Evolutionary conservation across 495 filamentous ascomycete species (phyloP), one percentile per base, ranked within the genome.

Genomic region (Annulohypoxylon maeteangense): DNA sequence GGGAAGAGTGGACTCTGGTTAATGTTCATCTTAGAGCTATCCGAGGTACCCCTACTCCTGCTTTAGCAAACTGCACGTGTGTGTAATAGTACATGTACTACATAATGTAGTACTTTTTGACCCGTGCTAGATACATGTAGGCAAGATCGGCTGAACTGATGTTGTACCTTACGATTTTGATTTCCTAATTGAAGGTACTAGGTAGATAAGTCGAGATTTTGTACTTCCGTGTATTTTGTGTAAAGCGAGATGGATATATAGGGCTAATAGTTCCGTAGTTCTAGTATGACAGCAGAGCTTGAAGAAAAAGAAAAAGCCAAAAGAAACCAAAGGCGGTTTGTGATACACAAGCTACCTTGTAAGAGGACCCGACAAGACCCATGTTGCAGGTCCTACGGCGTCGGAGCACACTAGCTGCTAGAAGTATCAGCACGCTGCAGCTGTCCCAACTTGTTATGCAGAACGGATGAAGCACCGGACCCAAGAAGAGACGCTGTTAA

Each of bases 381-480:
- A 32, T 67, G 36, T 55, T 68, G 40, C 50, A 68, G 65, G 36
- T 40, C 29, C 45, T 59, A 55, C 64, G 59, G 47, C 31, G 27
- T 64, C 58, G 53, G 54, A 64, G 53, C 29, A 61, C 31, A 12
- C 65, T 72, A 61, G 40, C 55, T 64, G 8, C 32, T 65, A 61
- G 48, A 29, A 58, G 54, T 14, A 61, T 48, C 27, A 58, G 34
- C 32, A 47, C 18, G n/a, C 70, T 73, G 70, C 70, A 73, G 65
- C 61, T 62, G 40, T 50, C 65, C 56, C 48, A 61, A 62, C 45
- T 60, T 61, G 65, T 68, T 27, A 60, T 64, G 59, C 55, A 48
- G 55, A 67, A 63, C 57, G 64, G 69, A 57, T 51, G 58, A 51
- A 54, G 44, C 56, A 56, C 3, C 50, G 22, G 23, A 23, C 20